Base-by-base conservation (phyloP, 306 rosid species). In the Senna tora region DNA sequence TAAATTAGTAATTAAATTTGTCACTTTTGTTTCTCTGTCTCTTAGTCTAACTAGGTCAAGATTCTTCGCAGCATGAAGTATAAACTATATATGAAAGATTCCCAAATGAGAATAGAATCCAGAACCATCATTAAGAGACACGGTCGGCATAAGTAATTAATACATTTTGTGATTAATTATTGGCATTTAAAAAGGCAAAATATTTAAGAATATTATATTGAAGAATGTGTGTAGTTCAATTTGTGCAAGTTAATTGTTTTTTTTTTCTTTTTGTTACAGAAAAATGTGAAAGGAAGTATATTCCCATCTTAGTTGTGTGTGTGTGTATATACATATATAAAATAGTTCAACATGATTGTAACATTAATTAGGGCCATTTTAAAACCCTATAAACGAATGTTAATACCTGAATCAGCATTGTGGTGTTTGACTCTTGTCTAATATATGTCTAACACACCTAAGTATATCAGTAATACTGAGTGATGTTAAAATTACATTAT, bases 21-120 rank as follows among this genome's bases (percentile, higher is more conserved):
- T 4, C 5, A 42, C 9, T 30, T 42, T 22, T 12, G 21, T 45
- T 33, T 45, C n/a, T 65, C 2, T 30, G 45, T 30, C 12, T 49
- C 1, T 19, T 66, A 30, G 22, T 49, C 17, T 30, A 17, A 67
- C 45, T 13, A 0, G 45, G 41, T 67, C 59, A 49, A 67, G 45
- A 67, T 67, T 66, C 58, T 8, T 4, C 8, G 71, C 43, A 47
- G 45, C 57, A 46, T 28, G 43, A n/a, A 33, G 25, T 36, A 34
- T 8, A 45, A 45, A 45, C 17, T 45, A 45, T 45, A 33, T 8
- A 4, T 1, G 47, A 36, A 67, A 67, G 47, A 50, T 50, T 61
- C 46, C 71, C 39, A 49, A 13, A 66, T 3, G 32, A 0, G 25
- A 62, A 25, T 19, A 30, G 25, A 47, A 60, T 36, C 67, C 10